A percentile compares a stretch with the other conserved stretches of the same genome.
Evolutionary conservation across 2,329 filamentous ascomycete species (phyloP).

Genomic region (Ophiosphaerella narmari): DNA sequence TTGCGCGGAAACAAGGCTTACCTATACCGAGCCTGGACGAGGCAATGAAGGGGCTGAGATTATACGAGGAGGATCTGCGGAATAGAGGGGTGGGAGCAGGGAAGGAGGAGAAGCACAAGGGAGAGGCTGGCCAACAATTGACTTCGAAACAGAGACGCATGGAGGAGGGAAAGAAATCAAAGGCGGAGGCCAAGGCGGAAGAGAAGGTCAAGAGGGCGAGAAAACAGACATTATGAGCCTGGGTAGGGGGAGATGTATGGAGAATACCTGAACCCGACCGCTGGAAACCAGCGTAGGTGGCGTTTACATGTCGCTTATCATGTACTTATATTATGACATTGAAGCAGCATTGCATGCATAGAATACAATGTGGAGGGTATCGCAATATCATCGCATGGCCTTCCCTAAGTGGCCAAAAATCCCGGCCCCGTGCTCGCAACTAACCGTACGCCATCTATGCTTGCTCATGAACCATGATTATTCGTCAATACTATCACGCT

Average conservation of each 20-base stretch:
- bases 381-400: constrained; percentile 27
- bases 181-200: constrained; percentile 28
- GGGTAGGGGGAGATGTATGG: neutral
- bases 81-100: constrained; percentile 10
- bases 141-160: constrained; percentile 33
- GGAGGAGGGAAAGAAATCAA: constrained; percentile 28
- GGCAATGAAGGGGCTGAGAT: constrained; percentile 34
- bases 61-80: constrained; percentile 25
- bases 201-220: constrained; percentile 27
- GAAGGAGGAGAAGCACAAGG: constrained; percentile 25
- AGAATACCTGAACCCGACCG: neutral
- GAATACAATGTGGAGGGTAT: constrained; percentile 39
- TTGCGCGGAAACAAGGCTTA: constrained; percentile 32
- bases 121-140: constrained; percentile 32
- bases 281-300: neutral
- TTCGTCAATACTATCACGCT: constrained; percentile 19
- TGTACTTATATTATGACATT: constrained; percentile 1
- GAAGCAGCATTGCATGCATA: constrained; percentile 2
- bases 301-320: constrained; percentile 2
- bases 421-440: constrained; percentile 29
- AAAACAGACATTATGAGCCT: constrained; percentile 24
- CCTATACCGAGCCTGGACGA: constrained; percentile 37
- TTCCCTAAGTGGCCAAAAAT: constrained; percentile 31
- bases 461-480: constrained; percentile 20
- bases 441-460: constrained; percentile 29